Percentiles rank a stretch among this genome's conserved stretches.
phyloP scores from a whole-genome alignment of 176 grass and related monocot genomes.

The Olyra latifolia region DNA sequence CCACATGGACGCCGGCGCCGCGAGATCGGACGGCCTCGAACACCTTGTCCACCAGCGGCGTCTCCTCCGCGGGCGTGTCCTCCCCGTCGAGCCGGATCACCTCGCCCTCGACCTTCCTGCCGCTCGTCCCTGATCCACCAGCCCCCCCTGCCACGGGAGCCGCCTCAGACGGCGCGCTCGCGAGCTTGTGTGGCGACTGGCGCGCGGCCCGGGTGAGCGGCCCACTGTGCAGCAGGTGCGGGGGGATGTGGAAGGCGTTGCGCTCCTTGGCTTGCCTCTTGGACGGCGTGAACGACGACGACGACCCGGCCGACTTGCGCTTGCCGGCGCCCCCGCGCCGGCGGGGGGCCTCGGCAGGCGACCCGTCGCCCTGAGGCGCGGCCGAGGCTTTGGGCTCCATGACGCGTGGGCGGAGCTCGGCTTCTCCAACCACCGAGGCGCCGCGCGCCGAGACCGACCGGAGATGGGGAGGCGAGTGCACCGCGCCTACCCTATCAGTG shows the following conservation, averaged over 20 bases:
- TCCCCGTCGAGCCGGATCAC: slow-evolving; percentile 31
- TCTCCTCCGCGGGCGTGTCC: slow-evolving; percentile 22
- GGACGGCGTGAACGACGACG: slow-evolving; percentile 50
- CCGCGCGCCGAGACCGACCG: slow-evolving; percentile 2
- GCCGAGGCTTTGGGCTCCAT: slow-evolving; percentile 70
- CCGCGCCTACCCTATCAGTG: slow-evolving; percentile 25
- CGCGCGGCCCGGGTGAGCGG: slow-evolving; percentile 88
- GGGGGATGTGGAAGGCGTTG: slow-evolving; percentile 59
- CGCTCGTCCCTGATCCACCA: slow-evolving; percentile 32
- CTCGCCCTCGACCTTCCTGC: slow-evolving; percentile 12
- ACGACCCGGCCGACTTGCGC: slow-evolving; percentile 67
- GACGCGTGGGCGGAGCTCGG: neutral
- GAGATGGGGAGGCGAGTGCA: slow-evolving; percentile 34
- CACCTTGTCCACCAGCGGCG: slow-evolving; percentile 43
- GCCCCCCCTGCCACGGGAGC: slow-evolving; percentile 20
- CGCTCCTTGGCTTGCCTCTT: slow-evolving; percentile 96
- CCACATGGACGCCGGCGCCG: slow-evolving; percentile 70
- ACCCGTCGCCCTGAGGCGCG: slow-evolving; percentile 30
- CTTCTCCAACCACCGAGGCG: neutral
- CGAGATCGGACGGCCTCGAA: slow-evolving; percentile 94
- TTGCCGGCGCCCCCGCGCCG: slow-evolving; percentile 62
- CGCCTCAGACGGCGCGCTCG: slow-evolving; percentile 22
- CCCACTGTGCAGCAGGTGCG: slow-evolving; percentile 76
- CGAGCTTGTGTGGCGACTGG: slow-evolving; percentile 82
- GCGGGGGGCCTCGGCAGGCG: slow-evolving; percentile 44